Percentiles rank a stretch among this genome's conserved stretches.
These are phyloP conservation scores for Novymonas esmeraldas DNA, from an alignment of 208 protist genomes.

Conservation along the genomic window DNA sequence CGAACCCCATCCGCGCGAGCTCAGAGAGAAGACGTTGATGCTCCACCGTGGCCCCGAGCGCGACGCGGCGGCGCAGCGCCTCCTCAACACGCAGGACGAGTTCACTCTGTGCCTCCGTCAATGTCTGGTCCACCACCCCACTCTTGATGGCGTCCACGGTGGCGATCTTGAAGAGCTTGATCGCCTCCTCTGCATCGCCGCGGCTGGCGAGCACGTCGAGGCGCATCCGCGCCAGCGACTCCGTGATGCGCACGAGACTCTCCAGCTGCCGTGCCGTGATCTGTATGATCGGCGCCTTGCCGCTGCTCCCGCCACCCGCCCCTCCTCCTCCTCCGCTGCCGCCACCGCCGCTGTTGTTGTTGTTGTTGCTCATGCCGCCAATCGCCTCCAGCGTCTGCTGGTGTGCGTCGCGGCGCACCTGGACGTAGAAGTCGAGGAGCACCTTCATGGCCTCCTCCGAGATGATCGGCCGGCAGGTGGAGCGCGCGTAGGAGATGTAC, in stretches of 20 bases:
- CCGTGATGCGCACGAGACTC: slow-evolving; percentile 97
- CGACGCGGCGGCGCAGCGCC: slow-evolving; percentile 78
- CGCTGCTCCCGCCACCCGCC: slow-evolving; percentile 28
- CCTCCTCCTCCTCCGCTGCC: slow-evolving; percentile 1
- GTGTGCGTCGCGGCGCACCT: slow-evolving; percentile 87
- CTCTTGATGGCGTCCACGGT: slow-evolving; percentile 94
- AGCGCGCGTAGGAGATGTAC: slow-evolving; percentile 94
- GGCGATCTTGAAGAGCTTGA: slow-evolving; percentile 95
- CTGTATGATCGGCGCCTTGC: slow-evolving; percentile 87
- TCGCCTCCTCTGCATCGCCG: slow-evolving; percentile 94
- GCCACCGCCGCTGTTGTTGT: slow-evolving; percentile 15
- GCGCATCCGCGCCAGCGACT: slow-evolving; percentile 97
- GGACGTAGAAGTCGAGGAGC: slow-evolving; percentile 97
- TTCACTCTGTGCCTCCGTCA: slow-evolving; percentile 88
- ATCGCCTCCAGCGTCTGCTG: slow-evolving; percentile 73
- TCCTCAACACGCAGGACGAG: slow-evolving; percentile 86
- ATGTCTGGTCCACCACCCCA: slow-evolving; percentile 69
- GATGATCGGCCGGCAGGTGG: slow-evolving; percentile 91
- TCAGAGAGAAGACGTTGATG: slow-evolving; percentile 80
- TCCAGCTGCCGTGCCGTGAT: slow-evolving; percentile 97
- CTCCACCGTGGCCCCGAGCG: slow-evolving; percentile 86
- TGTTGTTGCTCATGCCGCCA: slow-evolving; percentile 9
- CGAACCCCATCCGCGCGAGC: slow-evolving; percentile 85
- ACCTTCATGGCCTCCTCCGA: slow-evolving; percentile 91
- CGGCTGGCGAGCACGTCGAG: slow-evolving; percentile 87